Evolutionary conservation across 225 moss, liverwort and hornwort genomes (phyloP).

Genomic region (Climacium dendroides): DNA sequence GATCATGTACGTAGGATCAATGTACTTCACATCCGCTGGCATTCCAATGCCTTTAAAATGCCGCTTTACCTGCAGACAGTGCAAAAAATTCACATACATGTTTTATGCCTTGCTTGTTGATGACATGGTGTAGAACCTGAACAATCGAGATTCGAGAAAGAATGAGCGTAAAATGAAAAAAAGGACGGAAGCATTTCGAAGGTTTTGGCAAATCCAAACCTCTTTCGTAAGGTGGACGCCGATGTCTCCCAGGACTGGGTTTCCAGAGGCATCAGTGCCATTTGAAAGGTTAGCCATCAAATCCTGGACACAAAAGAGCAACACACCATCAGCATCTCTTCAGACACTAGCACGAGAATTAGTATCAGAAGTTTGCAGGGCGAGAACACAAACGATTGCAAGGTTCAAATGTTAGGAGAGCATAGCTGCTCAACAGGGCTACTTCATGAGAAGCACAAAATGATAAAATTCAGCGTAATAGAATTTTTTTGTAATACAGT

Average conservation of each 20-base stretch:
- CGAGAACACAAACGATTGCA: neutral
- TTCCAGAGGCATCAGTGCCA: constrained; percentile 74
- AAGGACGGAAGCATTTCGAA: neutral
- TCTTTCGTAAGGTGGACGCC: constrained; percentile 71
- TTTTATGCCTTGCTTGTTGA: neutral
- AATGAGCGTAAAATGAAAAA: neutral
- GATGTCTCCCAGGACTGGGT: constrained; percentile 67
- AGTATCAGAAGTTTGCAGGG: neutral
- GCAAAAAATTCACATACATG: neutral
- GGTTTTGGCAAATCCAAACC: constrained; percentile 15
- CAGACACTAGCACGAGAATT: too few relatives aligned
- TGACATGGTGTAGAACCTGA: neutral
- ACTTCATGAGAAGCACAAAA: neutral
- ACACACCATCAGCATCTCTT: neutral
- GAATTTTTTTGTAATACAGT: neutral
- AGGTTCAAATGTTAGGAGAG: neutral
- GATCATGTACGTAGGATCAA: constrained; percentile 98
- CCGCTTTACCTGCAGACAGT: constrained; percentile 27
- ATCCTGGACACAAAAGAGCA: constrained; percentile 23
- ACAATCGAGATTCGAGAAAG: neutral
- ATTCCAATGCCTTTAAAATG: constrained; percentile 55
- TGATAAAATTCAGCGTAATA: too few relatives aligned
- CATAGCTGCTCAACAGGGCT: neutral
- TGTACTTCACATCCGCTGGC: constrained; percentile 75
- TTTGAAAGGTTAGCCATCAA: constrained; percentile 30